A percentile compares a stretch with the other conserved stretches of the same genome.
Evolutionary conservation across 805 yeast species (phyloP).

Genomic region (Nakazawaea laoshanensis): DNA sequence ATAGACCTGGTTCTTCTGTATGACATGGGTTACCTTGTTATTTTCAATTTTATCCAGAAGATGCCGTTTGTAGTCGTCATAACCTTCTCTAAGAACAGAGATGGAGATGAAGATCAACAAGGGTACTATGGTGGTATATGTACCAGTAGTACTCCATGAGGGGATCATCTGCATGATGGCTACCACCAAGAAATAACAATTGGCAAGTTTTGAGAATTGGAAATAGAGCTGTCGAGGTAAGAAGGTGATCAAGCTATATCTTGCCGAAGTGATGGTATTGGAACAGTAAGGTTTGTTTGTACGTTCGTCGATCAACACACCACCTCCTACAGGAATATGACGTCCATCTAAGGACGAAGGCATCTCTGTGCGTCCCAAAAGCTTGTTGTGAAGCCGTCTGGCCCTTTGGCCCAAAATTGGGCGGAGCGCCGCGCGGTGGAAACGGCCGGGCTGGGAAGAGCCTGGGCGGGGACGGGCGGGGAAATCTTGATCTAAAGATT

Average conservation of each 20-base stretch:
- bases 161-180: slow-evolving; percentile 95
- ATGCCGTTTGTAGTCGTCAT: slow-evolving; percentile 86
- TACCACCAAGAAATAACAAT: slow-evolving; percentile 80
- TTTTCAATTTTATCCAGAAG: slow-evolving; percentile 81
- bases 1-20: no score
- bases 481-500: no score
- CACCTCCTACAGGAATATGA: slow-evolving; percentile 65
- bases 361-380: slow-evolving; percentile 36
- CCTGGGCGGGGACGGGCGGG: no score
- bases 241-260: slow-evolving; percentile 74
- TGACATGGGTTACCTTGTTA: slow-evolving; percentile 32
- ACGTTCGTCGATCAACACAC: slow-evolving; percentile 65
- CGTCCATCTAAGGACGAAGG: slow-evolving; percentile 65
- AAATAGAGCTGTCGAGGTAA: slow-evolving; percentile 83
- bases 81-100: slow-evolving; percentile 88
- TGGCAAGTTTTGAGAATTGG: slow-evolving; percentile 90
- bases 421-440: no score
- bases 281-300: slow-evolving; percentile 47
- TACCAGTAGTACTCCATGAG: slow-evolving; percentile 95
- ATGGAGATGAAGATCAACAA: slow-evolving; percentile 77
- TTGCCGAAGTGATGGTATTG: slow-evolving; percentile 77
- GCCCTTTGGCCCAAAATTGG: no score
- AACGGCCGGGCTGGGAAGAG: no score
- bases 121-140: slow-evolving; percentile 89
- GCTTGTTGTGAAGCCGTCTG: slow-evolving; percentile 15